Conservation (phyloP, 306 rosid genomes). For the Fragaria vesca region DNA sequence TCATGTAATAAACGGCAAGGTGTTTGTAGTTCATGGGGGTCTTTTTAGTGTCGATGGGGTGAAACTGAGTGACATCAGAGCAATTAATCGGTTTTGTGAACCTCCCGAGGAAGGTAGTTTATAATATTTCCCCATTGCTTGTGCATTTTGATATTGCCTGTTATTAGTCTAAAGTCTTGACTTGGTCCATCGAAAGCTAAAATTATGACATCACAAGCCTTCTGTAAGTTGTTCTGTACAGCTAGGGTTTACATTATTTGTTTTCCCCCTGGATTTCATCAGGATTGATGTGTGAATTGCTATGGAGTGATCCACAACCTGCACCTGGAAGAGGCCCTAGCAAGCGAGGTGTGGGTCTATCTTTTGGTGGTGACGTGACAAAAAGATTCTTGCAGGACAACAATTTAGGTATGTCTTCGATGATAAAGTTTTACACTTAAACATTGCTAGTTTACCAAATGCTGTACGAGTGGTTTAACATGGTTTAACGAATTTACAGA, state of each 20-base stretch:
- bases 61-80: conserved; percentile 75
- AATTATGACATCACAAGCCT: not conserved
- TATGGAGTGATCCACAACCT: conserved; percentile 99
- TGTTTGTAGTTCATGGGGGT: conserved; percentile 96
- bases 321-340: conserved; percentile 94
- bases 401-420: conserved; percentile 58
- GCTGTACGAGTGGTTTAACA: conserved; percentile 16
- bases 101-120: conserved; percentile 93
- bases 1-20: conserved; percentile 80
- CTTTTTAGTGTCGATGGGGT: conserved; percentile 98
- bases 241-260: conserved; percentile 17
- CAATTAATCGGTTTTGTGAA: conserved; percentile 94
- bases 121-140: not conserved
- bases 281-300: conserved; percentile 98
- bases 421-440: conserved; percentile 8
- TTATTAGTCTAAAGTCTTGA: conserved; percentile 17
- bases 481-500: conserved; percentile 46
- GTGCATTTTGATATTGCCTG: conserved; percentile 12
- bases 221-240: conserved; percentile 1
- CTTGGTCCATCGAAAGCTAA: conserved; percentile 6
- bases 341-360: conserved; percentile 97
- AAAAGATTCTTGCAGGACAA: conserved; percentile 86
- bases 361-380: conserved; percentile 91
- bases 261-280: conserved; percentile 17
- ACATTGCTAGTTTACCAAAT: not conserved